Conservation (phyloP, 179 eudicot species). For the Silene noctiflora region DNA sequence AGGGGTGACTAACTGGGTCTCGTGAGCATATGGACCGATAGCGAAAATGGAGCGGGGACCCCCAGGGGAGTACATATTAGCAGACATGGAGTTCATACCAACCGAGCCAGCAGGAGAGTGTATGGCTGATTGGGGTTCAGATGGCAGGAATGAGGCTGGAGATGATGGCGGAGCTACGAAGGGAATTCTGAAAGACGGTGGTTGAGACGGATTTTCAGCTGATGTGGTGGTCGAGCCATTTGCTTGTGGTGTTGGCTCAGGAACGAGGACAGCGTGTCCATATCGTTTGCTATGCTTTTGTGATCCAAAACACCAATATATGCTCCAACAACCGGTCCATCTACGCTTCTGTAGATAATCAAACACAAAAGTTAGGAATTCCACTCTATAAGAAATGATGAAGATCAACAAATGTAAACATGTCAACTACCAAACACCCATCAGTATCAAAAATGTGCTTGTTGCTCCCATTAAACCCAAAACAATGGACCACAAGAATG, state of each 20-base stretch:
- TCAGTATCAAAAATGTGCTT: too few species aligned
- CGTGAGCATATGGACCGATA: slow-evolving; percentile 89
- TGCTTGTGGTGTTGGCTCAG: slow-evolving; percentile 47
- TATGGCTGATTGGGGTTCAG: slow-evolving; percentile 72
- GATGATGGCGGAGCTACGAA: slow-evolving; percentile 94
- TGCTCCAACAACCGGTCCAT: slow-evolving; percentile 70
- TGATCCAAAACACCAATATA: slow-evolving; percentile 71
- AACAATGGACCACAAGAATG: background rate
- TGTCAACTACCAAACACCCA: too few species aligned
- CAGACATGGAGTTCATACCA: slow-evolving; percentile 54
- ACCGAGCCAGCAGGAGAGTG: slow-evolving; percentile 76
- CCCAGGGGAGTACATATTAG: slow-evolving; percentile 72
- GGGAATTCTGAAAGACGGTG: slow-evolving; percentile 46
- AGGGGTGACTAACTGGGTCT: slow-evolving; percentile 89
- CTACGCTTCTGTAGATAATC: slow-evolving; percentile 57
- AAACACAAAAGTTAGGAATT: slow-evolving; percentile 5
- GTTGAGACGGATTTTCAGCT: slow-evolving; percentile 37
- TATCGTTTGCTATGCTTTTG: slow-evolving; percentile 50
- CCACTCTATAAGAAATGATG: background rate
- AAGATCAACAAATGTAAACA: background rate
- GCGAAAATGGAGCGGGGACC: slow-evolving; percentile 77
- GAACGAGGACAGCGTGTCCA: slow-evolving; percentile 69
- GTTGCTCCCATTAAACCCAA: too few species aligned
- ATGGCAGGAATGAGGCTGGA: slow-evolving; percentile 90
- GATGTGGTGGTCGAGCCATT: slow-evolving; percentile 33